These are phyloP conservation scores for Gaeumannomyces tritici DNA, from an alignment of 2,329 filamentous ascomycete species.

Conservation along the genomic window DNA sequence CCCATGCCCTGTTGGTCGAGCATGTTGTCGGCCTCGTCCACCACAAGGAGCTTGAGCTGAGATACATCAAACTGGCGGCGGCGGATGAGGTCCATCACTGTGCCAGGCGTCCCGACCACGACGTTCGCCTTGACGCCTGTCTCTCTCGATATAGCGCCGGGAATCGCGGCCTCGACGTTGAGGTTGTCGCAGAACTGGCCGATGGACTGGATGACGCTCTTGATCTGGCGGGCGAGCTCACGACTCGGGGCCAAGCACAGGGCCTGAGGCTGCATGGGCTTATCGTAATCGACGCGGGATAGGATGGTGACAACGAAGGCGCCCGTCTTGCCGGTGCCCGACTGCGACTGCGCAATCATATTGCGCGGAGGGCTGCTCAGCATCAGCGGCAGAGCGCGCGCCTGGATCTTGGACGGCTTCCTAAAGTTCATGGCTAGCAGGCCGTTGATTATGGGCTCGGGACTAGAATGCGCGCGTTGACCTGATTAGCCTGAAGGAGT, in stretches of 20 bases:
- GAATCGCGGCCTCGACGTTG: slow-evolving; percentile 72
- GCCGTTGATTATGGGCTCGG: slow-evolving; percentile 55
- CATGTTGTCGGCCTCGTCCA: slow-evolving; percentile 99
- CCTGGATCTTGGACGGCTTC: slow-evolving; percentile 97
- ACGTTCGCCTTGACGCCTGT: slow-evolving; percentile 65
- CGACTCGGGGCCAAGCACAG: slow-evolving; percentile 85
- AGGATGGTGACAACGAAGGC: slow-evolving; percentile 92
- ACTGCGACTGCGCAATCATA: slow-evolving; percentile 98
- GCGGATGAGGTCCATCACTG: slow-evolving; percentile 78
- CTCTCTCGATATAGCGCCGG: slow-evolving; percentile 61
- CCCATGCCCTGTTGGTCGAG: slow-evolving; percentile 90
- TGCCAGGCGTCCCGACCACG: slow-evolving; percentile 89
- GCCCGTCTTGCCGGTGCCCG: slow-evolving; percentile 94
- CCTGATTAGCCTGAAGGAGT: background rate
- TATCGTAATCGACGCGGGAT: slow-evolving; percentile 68
- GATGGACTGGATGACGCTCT: slow-evolving; percentile 74
- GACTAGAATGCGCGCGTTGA: slow-evolving; percentile 30
- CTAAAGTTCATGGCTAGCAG: slow-evolving; percentile 76
- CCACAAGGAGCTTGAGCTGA: slow-evolving; percentile 70
- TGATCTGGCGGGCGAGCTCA: slow-evolving; percentile 90
- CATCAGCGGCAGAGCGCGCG: slow-evolving; percentile 83
- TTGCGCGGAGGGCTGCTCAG: slow-evolving; percentile 79
- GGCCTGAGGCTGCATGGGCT: slow-evolving; percentile 67
- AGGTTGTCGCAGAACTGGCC: slow-evolving; percentile 74
- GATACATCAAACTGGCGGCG: slow-evolving; percentile 63